Base-by-base conservation (phyloP, 495 filamentous ascomycete genomes). In the Daldinia grandis region DNA sequence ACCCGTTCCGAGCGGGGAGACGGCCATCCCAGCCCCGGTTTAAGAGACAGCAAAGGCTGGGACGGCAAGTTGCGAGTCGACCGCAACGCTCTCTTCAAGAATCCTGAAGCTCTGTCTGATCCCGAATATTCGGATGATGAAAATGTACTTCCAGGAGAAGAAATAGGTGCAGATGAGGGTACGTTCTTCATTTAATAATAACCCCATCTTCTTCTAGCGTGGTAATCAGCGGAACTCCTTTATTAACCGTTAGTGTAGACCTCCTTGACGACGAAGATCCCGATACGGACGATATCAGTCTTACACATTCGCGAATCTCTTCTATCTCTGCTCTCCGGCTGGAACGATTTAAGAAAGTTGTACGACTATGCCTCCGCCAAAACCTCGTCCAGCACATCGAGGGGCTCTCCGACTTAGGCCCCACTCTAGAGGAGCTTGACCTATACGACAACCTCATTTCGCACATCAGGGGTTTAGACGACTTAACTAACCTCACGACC, bases 371-470 rank as follows among this genome's bases (percentile, higher is more conserved):
- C 75, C 88, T 99, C 15, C 95, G 95, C 50, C 95, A 99, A 77
- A 99, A 99, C 76, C 83, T 89, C 74, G 93, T 99, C 77, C 83
- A 89, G 24, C 85, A 89, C 35, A 91, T 97, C 80, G 87, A 93
- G 64, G 85, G 89, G 1, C 86, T 97, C n/a, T 77, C 83, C 15
- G 76, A 76, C 27, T 75, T 97, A 17, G 87, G 87, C 38, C 76
- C 78, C 17, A 91, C 87, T 4, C 80, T 99, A 19, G 76, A 85
- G 69, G 95, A 99, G 15, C 86, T 99, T 25, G 95, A 99, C 74
- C 86, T 99, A 71, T 99, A 99, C 84, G 95, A 99, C 78, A 99
- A 99, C 76, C 84, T 94, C n/a, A 94, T 99, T 73, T 87, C 89
- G 3, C 94, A 97, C 76, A 86, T 98, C 75, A 88, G 90, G 70